phyloP scores from a whole-genome alignment of 345 rosid species.

The Eucalyptus curtisii region DNA sequence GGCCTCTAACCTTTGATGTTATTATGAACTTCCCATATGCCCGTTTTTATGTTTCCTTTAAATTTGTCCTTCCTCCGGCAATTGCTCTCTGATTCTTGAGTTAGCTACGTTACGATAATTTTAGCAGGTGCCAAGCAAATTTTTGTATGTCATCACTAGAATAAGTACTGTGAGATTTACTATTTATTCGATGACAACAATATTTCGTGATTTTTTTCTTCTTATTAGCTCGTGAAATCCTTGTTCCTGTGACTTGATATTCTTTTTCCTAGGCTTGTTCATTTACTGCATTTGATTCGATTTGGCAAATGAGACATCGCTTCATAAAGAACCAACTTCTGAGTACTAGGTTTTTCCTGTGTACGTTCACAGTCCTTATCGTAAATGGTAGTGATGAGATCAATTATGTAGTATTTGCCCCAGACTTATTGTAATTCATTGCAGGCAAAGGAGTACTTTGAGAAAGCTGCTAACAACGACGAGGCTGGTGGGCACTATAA shows the following conservation, averaged over 20 bases:
- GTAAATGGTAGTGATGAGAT: neutral
- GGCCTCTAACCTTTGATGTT: neutral
- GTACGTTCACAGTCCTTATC: neutral
- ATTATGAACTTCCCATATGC: neutral
- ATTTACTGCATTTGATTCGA: neutral
- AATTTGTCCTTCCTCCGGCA: neutral
- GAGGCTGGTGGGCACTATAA: constrained; percentile 92
- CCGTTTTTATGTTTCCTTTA: neutral
- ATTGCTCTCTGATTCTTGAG: neutral
- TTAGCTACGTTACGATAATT: neutral
- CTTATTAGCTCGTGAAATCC: neutral
- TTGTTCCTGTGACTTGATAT: neutral
- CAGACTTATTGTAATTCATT: neutral
- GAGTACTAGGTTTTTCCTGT: neutral
- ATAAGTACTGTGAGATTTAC: neutral
- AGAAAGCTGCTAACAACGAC: constrained; percentile 71
- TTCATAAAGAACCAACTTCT: neutral
- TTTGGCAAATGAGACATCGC: neutral
- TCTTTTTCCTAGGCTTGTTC: neutral
- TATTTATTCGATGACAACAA: neutral
- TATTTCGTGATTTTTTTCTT: neutral
- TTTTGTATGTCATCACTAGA: neutral
- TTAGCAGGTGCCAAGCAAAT: neutral
- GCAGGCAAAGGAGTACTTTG: constrained; percentile 94
- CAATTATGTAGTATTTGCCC: neutral